Evolutionary conservation across 2,329 filamentous ascomycete species (phyloP), one percentile per base, ranked within the genome.

Genomic region (Colletotrichum sp.): DNA sequence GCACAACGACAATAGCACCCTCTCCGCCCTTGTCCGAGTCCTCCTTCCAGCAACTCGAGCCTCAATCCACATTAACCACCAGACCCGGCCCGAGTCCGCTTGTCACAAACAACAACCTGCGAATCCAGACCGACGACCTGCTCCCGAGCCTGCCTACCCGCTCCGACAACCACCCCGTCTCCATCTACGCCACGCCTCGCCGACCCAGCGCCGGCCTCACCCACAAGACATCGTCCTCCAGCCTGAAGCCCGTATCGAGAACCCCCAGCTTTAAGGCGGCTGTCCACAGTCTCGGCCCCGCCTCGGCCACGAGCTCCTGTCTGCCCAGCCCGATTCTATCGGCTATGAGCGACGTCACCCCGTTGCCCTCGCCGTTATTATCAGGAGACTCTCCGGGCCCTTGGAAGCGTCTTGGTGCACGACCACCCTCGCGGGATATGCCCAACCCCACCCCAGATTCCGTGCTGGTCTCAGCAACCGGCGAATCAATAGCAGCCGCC

Each of bases 291-390:
- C 85, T 91, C 39, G 87, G 89, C 57, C 83, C 87, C 32, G 81
- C 84, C 18, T 92, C 90, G 48, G 88, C 92, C 3, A 89, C 93
- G 14, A 93, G 90, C 80, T 95, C 94, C 5, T 87, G 90, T 34
- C 88, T 94, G n/a, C 91, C 94, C 8, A 96, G 94, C 72, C 94
- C 94, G 5, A 90, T 94, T 78, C 91, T 96, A 71, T 90, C 92
- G 75, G 94, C 94, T 61, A 93, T 96, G 92, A 92, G 93, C 77
- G 93, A 95, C 82, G 86, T 97, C 77, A 96, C 95, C 5, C 95
- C 95, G 71, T 86, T 97, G 39, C 95, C 95, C 4, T 96, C 95
- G 26, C 95, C 95, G 6, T 88, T 96, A 61, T 88, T 94, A 80
- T 89, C 89, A 6, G 87, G 87, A 77, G 92, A 93, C 79, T 94